Evolutionary conservation across 495 filamentous ascomycete species (phyloP), one percentile per base, ranked within the genome.

Genomic region (Tuber brumale): DNA sequence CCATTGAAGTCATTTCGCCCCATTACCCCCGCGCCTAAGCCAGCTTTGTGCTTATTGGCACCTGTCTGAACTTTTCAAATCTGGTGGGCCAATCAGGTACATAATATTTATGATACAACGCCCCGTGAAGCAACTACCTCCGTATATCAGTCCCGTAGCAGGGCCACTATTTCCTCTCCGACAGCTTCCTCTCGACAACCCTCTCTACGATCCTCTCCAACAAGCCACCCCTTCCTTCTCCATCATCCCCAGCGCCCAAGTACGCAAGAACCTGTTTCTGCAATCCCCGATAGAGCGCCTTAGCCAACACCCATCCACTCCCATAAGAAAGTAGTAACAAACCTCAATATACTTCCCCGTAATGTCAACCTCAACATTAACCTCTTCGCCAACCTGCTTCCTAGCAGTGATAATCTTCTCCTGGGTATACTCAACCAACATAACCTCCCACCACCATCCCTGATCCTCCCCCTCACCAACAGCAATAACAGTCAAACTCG

Each of bases 351-450:
- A 97, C 88, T 99, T 99, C 7, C 95, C 96, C 79, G 97, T 91
- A 87, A 97, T 94, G 84, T 99, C 96, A 72, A 98, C 97, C 87
- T 99, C 96, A 27, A 98, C 91, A 84, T 99, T 99, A 44, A 98
- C 94, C 72, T 89, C 87, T 9, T 97, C 94, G 1, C 96, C 94
- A n/a, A 86, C 84, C 84, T 87, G 86, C 88, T 99, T 98, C 18
- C 83, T 85, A 16, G 92, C 93, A 75, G 92, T 92, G 2, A 97
- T 93, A 46, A 98, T 90, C 84, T 91, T 90, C 85, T 94, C 94
- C 86, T 97, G 96, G 57, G 96, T 97, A 81, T 99, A 99, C n/a
- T 93, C 89, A 84, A 99, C 97, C 69, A 99, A 86, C 96, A 99
- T 99, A 16, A 99, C 92, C 88, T 98, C 95, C 89, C 92, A 98